These are phyloP conservation scores for Syzygium oleosum DNA, from an alignment of 345 rosid genomes.

Conservation along the genomic window DNA sequence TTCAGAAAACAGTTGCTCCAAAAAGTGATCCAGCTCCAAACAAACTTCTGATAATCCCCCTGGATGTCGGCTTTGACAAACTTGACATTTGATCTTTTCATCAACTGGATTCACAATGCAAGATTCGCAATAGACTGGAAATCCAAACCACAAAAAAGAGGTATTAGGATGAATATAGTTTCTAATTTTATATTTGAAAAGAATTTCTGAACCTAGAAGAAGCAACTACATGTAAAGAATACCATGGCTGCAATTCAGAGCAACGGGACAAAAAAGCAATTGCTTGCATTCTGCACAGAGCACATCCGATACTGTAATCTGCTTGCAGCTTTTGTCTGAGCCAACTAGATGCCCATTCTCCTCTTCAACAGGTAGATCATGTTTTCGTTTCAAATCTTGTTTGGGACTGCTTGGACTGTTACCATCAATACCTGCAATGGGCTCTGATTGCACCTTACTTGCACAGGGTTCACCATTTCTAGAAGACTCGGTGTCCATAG, in stretches of 20 bases:
- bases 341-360: slow-evolving; percentile 1
- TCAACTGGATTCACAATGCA: slow-evolving; percentile 32
- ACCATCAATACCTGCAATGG: not conserved
- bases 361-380: not conserved
- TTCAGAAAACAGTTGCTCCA: slow-evolving; percentile 39
- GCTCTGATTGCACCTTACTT: slow-evolving; percentile 2
- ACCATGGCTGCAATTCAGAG: slow-evolving; percentile 92
- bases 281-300: slow-evolving; percentile 67
- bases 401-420: not conserved
- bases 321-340: slow-evolving; percentile 9
- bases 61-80: slow-evolving; percentile 55
- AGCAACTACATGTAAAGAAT: slow-evolving; percentile 2
- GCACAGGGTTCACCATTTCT: slow-evolving; percentile 14
- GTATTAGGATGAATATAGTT: not conserved
- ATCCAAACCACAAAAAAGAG: not conserved
- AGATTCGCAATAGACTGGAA: slow-evolving; percentile 61
- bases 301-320: slow-evolving; percentile 40
- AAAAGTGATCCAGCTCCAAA: slow-evolving; percentile 50
- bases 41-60: slow-evolving; percentile 53
- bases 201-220: not conserved
- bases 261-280: slow-evolving; percentile 49
- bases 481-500: slow-evolving; percentile 2
- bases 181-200: not conserved
- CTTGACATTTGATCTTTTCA: slow-evolving; percentile 48
- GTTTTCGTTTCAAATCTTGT: not conserved